Conservation (phyloP, 169 alveolate genomes). For the Cryptosporidium meleagridis region DNA sequence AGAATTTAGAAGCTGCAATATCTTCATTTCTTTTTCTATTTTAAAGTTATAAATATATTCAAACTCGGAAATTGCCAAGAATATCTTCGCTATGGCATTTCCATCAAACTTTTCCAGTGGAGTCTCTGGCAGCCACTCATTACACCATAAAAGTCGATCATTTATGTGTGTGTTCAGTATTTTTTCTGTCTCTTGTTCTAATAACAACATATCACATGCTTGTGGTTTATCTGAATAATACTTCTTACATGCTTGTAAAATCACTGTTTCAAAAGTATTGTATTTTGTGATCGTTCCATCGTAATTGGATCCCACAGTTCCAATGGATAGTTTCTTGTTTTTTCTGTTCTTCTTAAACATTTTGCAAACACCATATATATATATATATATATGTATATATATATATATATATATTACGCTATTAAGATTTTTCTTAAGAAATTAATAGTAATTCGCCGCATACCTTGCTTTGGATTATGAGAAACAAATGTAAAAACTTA, state of each 20-base stretch:
- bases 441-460: not conserved
- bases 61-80: slow-evolving; percentile 65
- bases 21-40: slow-evolving; percentile 57
- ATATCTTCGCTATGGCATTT: slow-evolving; percentile 33
- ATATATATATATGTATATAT: too few relatives aligned
- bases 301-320: slow-evolving; percentile 28
- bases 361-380: not conserved
- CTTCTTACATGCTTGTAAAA: slow-evolving; percentile 59
- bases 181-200: slow-evolving; percentile 33
- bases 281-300: slow-evolving; percentile 68
- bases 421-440: not conserved
- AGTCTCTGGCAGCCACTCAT: slow-evolving; percentile 43
- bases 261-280: slow-evolving; percentile 33
- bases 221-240: slow-evolving; percentile 16
- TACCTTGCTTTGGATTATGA: not conserved
- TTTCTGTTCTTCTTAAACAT: not conserved
- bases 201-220: not conserved
- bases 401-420: not conserved
- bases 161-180: slow-evolving; percentile 2
- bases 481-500: not conserved
- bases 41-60: slow-evolving; percentile 57
- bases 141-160: slow-evolving; percentile 47
- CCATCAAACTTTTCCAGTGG: slow-evolving; percentile 39
- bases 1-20: slow-evolving; percentile 6
- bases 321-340: slow-evolving; percentile 9